A percentile compares a stretch with the other conserved stretches of the same genome.
Conservation (phyloP, 129 eudicot genomes). For the Silybum marianum region DNA sequence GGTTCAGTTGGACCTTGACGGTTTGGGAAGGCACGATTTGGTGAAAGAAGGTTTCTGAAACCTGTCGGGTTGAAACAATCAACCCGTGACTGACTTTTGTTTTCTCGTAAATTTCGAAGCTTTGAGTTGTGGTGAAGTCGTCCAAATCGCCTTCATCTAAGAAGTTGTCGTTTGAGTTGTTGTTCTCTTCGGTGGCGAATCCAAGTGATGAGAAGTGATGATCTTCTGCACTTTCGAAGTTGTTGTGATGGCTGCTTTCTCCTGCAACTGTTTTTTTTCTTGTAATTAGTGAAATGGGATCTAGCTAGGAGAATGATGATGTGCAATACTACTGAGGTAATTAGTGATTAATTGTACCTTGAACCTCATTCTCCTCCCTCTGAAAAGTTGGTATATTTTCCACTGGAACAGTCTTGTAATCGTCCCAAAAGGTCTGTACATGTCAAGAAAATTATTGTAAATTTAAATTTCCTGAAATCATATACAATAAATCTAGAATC, state of each 20-base stretch:
- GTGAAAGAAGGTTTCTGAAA: conserved; percentile 64
- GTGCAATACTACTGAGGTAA: background rate
- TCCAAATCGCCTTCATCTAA: conserved; percentile 60
- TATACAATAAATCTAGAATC: background rate
- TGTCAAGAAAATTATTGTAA: conserved; percentile 4
- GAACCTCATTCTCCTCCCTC: conserved; percentile 46
- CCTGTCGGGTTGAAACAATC: conserved; percentile 67
- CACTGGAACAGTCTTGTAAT: conserved; percentile 67
- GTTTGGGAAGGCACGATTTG: conserved; percentile 66
- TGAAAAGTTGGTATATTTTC: conserved; percentile 52
- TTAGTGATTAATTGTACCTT: conserved; percentile 35
- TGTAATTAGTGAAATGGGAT: conserved; percentile 11
- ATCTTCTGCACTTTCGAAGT: conserved; percentile 38
- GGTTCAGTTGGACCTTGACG: conserved; percentile 58
- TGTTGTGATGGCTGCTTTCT: conserved; percentile 57
- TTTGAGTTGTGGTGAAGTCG: conserved; percentile 53
- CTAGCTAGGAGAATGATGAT: background rate
- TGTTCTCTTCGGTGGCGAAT: conserved; percentile 22
- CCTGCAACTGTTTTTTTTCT: conserved; percentile 39
- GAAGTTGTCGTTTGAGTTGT: conserved; percentile 47
- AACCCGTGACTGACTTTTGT: conserved; percentile 59
- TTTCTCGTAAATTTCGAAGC: conserved; percentile 59
- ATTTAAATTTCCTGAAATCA: background rate
- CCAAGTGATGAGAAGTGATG: conserved; percentile 50
- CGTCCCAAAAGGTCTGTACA: conserved; percentile 64